A percentile compares a stretch with the other conserved stretches of the same genome.
Evolutionary conservation across 331 rosid species (phyloP).

Genomic region (Acacia pycnantha): DNA sequence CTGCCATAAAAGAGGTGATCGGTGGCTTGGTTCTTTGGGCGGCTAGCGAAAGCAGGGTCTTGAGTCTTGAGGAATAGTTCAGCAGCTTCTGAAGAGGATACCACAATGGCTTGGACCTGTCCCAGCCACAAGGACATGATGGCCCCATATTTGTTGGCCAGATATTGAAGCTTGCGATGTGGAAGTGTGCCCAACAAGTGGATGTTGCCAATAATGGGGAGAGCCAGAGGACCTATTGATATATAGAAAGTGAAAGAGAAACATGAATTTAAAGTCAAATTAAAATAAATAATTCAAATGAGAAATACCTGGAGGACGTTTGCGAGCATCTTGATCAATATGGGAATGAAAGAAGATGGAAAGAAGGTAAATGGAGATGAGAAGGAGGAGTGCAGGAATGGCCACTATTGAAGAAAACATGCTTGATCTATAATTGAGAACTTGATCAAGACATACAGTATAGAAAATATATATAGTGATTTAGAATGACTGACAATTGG

Average conservation of each 20-base stretch:
- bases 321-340: neutral
- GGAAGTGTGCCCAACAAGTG: slow-evolving; percentile 39
- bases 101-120: slow-evolving; percentile 22
- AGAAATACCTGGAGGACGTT: neutral
- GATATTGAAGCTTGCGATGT: slow-evolving; percentile 31
- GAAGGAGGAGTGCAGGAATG: neutral
- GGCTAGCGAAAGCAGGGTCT: slow-evolving; percentile 30
- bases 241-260: too few species aligned
- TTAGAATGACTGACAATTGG: too few species aligned
- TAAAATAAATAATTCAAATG: too few species aligned
- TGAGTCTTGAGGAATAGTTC: slow-evolving; percentile 41
- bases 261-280: too few species aligned
- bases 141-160: slow-evolving; percentile 35
- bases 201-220: slow-evolving; percentile 43
- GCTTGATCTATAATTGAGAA: too few species aligned
- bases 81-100: slow-evolving; percentile 37
- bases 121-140: slow-evolving; percentile 46
- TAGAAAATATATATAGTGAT: too few species aligned
- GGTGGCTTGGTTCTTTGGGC: slow-evolving; percentile 19
- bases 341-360: neutral
- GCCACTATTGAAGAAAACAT: too few species aligned
- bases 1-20: slow-evolving; percentile 22
- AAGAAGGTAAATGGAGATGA: neutral
- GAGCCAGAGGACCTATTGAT: slow-evolving; percentile 4
- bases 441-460: too few species aligned